Percentiles rank a stretch among this genome's conserved stretches.
Evolutionary conservation across 495 filamentous ascomycete genomes (phyloP).

Genomic region (Glarea lozoyensis): DNA sequence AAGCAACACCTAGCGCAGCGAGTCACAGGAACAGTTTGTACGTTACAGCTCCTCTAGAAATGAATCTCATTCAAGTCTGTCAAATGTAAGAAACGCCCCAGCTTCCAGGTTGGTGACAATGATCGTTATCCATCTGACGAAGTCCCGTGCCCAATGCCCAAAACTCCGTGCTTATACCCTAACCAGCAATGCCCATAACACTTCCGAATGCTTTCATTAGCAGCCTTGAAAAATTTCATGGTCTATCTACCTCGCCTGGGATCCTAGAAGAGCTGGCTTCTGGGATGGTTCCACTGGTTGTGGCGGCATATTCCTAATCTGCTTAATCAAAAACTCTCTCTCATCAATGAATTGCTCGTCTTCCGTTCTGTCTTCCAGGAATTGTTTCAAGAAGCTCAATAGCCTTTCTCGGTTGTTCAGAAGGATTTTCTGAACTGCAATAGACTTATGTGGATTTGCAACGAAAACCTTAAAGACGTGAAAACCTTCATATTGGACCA

Average conservation of each 20-base stretch:
- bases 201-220: background rate
- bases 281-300: slow-evolving; percentile 48
- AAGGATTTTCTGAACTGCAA: slow-evolving; percentile 87
- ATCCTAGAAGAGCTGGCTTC: slow-evolving; percentile 22
- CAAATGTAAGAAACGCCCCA: slow-evolving; percentile 13
- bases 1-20: too few species aligned
- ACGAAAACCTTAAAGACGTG: slow-evolving; percentile 99
- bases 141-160: slow-evolving; percentile 19
- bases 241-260: slow-evolving; percentile 14
- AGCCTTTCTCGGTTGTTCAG: slow-evolving; percentile 92
- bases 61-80: background rate
- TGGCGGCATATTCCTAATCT: slow-evolving; percentile 73
- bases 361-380: slow-evolving; percentile 90
- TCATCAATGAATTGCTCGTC: slow-evolving; percentile 99
- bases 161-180: slow-evolving; percentile 14
- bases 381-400: slow-evolving; percentile 77
- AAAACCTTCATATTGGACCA: slow-evolving; percentile 99
- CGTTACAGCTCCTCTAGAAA: too few species aligned
- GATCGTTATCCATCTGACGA: slow-evolving; percentile 9
- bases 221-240: too few species aligned
- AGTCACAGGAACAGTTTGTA: too few species aligned
- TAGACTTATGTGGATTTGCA: slow-evolving; percentile 91
- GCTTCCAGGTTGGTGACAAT: slow-evolving; percentile 12
- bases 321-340: slow-evolving; percentile 90
- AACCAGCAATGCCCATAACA: slow-evolving; percentile 3